A percentile compares a stretch with the other conserved stretches of the same genome.
These are phyloP conservation scores for Cryptococcus sp. DNA, from an alignment of 1,284 basidiomycete species.

Conservation along the genomic window DNA sequence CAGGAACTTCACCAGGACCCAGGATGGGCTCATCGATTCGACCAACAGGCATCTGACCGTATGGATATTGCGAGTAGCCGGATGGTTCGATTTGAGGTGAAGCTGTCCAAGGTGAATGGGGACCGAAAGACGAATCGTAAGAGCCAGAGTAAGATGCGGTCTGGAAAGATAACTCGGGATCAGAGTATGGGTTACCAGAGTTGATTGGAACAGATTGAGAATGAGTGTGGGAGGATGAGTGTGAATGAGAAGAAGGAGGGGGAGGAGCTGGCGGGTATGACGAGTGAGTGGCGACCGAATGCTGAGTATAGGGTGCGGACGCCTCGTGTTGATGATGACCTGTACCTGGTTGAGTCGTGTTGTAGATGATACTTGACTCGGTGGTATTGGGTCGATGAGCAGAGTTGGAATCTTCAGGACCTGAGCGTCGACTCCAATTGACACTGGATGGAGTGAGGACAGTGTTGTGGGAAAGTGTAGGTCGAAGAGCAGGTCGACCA, in stretches of 20 bases:
- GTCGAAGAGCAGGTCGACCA: conserved; percentile 24
- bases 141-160: neutral
- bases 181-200: conserved; percentile 4
- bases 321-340: conserved; percentile 10
- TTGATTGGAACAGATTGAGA: neutral
- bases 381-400: conserved; percentile 15
- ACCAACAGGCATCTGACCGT: neutral
- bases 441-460: conserved; percentile 5
- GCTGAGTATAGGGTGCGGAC: conserved; percentile 13
- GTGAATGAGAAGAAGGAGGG: conserved; percentile 6
- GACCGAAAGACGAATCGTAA: neutral
- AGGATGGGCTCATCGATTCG: conserved; percentile 41
- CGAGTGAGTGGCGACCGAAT: conserved; percentile 4
- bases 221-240: conserved; percentile 7
- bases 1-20: conserved; percentile 35
- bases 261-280: conserved; percentile 1
- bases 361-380: conserved; percentile 1
- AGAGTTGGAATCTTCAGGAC: conserved; percentile 4
- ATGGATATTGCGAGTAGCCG: conserved; percentile 7
- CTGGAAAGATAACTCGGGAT: conserved; percentile 1
- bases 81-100: conserved; percentile 8
- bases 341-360: neutral
- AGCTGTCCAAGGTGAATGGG: neutral
- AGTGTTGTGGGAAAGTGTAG: conserved; percentile 17
- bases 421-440: no score